Conservation (phyloP, 2,329 filamentous ascomycete species). For the Rhynchosporium graminicola region DNA sequence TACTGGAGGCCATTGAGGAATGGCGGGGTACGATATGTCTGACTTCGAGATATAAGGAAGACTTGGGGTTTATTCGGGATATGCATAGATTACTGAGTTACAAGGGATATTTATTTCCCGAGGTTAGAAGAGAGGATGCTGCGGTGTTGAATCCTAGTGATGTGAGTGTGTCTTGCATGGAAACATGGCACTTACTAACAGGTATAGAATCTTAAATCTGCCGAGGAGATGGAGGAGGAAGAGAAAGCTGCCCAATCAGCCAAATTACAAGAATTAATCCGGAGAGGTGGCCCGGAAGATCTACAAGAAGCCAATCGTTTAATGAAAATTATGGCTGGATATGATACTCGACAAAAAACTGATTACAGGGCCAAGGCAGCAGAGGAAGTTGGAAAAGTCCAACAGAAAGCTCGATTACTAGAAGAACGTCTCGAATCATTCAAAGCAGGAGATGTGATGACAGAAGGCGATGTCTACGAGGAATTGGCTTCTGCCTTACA, state of each 20-base stretch:
- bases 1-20: slow-evolving; percentile 95
- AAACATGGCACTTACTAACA: slow-evolving; percentile 27
- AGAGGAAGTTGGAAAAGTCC: slow-evolving; percentile 90
- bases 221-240: slow-evolving; percentile 98
- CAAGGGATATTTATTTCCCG: slow-evolving; percentile 95
- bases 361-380: slow-evolving; percentile 98
- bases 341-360: slow-evolving; percentile 91
- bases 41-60: slow-evolving; percentile 95
- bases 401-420: slow-evolving; percentile 88
- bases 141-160: slow-evolving; percentile 96
- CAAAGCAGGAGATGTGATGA: slow-evolving; percentile 76
- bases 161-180: slow-evolving; percentile 56
- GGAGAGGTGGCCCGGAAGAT: slow-evolving; percentile 87
- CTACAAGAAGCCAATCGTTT: slow-evolving; percentile 94
- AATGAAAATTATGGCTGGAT: slow-evolving; percentile 99
- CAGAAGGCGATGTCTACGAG: slow-evolving; percentile 68
- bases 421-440: slow-evolving; percentile 91
- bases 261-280: slow-evolving; percentile 96
- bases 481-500: slow-evolving; percentile 87
- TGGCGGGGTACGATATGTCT: slow-evolving; percentile 98
- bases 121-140: slow-evolving; percentile 88
- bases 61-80: slow-evolving; percentile 92
- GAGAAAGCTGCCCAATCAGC: slow-evolving; percentile 92
- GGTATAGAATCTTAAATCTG: slow-evolving; percentile 83
- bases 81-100: slow-evolving; percentile 96